Evolutionary conservation across 1,284 basidiomycete genomes (phyloP).

Genomic region (Heliocybe sulcata): DNA sequence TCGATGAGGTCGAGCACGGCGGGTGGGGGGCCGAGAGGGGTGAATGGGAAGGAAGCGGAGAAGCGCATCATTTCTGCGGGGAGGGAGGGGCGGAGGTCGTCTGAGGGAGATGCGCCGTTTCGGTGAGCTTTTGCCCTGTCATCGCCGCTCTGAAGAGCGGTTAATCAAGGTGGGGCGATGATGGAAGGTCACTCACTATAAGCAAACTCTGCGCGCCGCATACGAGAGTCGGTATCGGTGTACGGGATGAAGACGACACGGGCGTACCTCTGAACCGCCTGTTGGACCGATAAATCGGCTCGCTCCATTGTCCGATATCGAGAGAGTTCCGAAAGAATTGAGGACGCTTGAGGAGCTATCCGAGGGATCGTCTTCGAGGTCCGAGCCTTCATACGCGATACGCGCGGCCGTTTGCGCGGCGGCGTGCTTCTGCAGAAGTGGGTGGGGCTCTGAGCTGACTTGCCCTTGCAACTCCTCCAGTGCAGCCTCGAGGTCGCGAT

Average conservation of each 20-base stretch:
- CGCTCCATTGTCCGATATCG: constrained; percentile 54
- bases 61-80: constrained; percentile 31
- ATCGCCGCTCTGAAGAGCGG: constrained; percentile 12
- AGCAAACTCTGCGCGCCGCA: constrained; percentile 23
- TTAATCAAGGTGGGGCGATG: neutral
- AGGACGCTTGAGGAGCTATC: constrained; percentile 21
- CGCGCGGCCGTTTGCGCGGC: constrained; percentile 20
- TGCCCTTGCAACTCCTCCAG: constrained; percentile 42
- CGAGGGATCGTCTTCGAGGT: constrained; percentile 9
- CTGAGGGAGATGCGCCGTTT: neutral
- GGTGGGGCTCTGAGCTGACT: constrained; percentile 49
- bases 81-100: constrained; percentile 8
- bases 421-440: constrained; percentile 44
- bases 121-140: constrained; percentile 7
- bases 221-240: constrained; percentile 20
- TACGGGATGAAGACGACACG: constrained; percentile 2
- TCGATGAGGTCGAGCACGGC: constrained; percentile 43
- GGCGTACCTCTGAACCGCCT: constrained; percentile 54
- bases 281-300: constrained; percentile 60
- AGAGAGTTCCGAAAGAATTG: constrained; percentile 56
- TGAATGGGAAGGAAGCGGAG: constrained; percentile 46
- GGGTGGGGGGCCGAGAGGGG: constrained; percentile 19
- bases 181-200: constrained; percentile 17
- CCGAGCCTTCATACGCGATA: constrained; percentile 23
- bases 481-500: constrained; percentile 62